Conservation (phyloP, 352 stramenopile genomes). For the Hyaloperonospora brassicae region DNA sequence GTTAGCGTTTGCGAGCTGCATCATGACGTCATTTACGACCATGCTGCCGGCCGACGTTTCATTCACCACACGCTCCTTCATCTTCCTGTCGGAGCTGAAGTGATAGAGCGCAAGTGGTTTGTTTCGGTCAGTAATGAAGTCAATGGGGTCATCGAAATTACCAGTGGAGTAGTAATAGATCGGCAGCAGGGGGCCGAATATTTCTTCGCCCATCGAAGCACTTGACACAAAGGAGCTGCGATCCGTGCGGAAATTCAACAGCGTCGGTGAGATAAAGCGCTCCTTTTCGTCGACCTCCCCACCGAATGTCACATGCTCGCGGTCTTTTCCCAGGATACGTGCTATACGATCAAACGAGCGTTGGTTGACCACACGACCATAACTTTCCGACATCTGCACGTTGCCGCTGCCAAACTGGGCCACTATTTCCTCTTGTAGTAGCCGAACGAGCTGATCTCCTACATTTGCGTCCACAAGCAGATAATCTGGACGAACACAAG, state of each 20-base stretch:
- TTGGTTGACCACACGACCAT: slow-evolving; percentile 68
- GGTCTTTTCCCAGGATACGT: slow-evolving; percentile 30
- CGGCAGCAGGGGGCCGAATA: slow-evolving; percentile 93
- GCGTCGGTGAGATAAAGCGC: slow-evolving; percentile 77
- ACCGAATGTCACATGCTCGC: slow-evolving; percentile 49
- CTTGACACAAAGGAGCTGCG: slow-evolving; percentile 35
- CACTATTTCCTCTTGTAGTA: slow-evolving; percentile 28
- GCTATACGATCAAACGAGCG: slow-evolving; percentile 47
- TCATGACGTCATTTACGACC: slow-evolving; percentile 74
- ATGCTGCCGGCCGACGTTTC: slow-evolving; percentile 56
- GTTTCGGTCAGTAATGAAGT: slow-evolving; percentile 31
- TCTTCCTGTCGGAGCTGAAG: slow-evolving; percentile 47
- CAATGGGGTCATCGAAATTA: slow-evolving; percentile 28
- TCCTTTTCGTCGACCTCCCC: slow-evolving; percentile 58
- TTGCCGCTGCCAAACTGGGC: slow-evolving; percentile 50
- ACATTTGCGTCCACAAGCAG: slow-evolving; percentile 83
- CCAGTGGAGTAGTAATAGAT: slow-evolving; percentile 71
- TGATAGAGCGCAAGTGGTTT: slow-evolving; percentile 86
- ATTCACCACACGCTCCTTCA: slow-evolving; percentile 33
- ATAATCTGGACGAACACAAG: slow-evolving; percentile 91
- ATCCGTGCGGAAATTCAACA: slow-evolving; percentile 80
- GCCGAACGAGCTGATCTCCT: slow-evolving; percentile 46
- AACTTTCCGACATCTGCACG: slow-evolving; percentile 32
- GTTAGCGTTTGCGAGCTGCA: slow-evolving; percentile 56
- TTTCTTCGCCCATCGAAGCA: slow-evolving; percentile 85